Evolutionary conservation across 1,139 yeast genomes (phyloP), one percentile per base, ranked within the genome.

Genomic region (Saccharomyces pastorianus): DNA sequence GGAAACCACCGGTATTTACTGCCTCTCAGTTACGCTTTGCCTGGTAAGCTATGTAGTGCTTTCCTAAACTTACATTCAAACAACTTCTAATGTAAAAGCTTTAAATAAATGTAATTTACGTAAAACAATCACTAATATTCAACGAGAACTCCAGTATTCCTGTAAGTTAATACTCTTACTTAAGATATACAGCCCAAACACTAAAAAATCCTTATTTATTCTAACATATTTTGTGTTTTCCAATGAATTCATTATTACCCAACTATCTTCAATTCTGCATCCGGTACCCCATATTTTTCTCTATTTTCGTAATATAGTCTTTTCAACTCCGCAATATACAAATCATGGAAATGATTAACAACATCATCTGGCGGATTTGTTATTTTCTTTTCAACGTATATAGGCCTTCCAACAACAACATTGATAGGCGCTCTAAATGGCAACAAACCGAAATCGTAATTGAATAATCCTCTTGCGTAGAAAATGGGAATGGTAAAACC

Each of bases 1-100:
- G 99, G 99, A 87, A 87, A 59, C 98, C 99, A 4, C 99, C 99
- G 0, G 85, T 88, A 25, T 93, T 93, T 69, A 91, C 97, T 1
- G 96, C 98, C 23, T 91, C 96, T 54, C 98, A 93, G 74, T 75
- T 93, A 65, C 78, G 98, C 62, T 93, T 93, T 71, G 98, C 97
- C 2, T 91, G 97, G 96, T 91, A 73, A 70, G 13, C 5, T n/a
- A 6, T 23, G 6, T 11, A 17, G 4, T 11, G 28, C 25, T 46
- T 28, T 34, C 34, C n/a, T 23, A 13, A 46, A 2, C 31, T 4
- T n/a, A 2, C 11, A 3, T 8, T 8, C 5, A 23, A 46, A 27
- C 6, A 46, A 46, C 31, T 13, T 13, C 20, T n/a, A 9, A 2
- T 26, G 29, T 14, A 27, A 14, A 23, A 17, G 20, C 13, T 46